Base-by-base conservation (phyloP, 176 grass and related monocot genomes). In the Puccinellia tenuiflora region DNA sequence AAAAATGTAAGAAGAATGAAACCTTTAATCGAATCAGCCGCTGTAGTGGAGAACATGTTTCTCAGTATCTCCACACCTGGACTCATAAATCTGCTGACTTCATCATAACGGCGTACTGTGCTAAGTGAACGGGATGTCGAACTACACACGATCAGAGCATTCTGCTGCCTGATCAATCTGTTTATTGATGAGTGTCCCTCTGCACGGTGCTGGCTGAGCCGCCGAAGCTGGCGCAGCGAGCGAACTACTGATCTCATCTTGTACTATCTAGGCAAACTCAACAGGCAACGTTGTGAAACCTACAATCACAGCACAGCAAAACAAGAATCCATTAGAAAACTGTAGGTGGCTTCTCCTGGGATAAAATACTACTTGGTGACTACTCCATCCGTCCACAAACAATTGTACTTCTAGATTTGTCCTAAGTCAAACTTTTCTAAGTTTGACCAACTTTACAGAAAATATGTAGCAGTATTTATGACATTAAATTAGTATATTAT, bases 211-310 rank as follows among this genome's bases (percentile, higher is more conserved):
- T 55, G 68, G 20, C 63, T 52, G 34, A 89, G 31, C n/a, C 25
- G 77, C 1, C 77, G 83, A 26, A 90, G 82, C 78, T 90, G 89
- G 10, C 83, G 87, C n/a, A 93, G 78, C 4, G 89, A 88, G 56
- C 68, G 83, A 85, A 51, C 77, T 61, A 86, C 79, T 57, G 75
- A 62, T 88, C 89, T 98, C 92, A 95, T 98, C 55, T 85, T 92
- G 64, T 43, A 13, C 25, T 78, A 67, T 73, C 52, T 72, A 60
- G 82, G 21, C 39, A 75, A 29, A 74, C 46, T 75, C 79, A 71
- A 35, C 43, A 25, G 73, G 35, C 0, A 80, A 33, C 40, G 13
- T 52, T 53, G 25, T 31, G 20, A 83, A 83, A 56, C 38, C 87
- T 92, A 9, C 21, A 86, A 84, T 22, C 21, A 33, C 24, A 68